Conservation (phyloP, 2,329 filamentous ascomycete species). For the Samsoniella hepiali region DNA sequence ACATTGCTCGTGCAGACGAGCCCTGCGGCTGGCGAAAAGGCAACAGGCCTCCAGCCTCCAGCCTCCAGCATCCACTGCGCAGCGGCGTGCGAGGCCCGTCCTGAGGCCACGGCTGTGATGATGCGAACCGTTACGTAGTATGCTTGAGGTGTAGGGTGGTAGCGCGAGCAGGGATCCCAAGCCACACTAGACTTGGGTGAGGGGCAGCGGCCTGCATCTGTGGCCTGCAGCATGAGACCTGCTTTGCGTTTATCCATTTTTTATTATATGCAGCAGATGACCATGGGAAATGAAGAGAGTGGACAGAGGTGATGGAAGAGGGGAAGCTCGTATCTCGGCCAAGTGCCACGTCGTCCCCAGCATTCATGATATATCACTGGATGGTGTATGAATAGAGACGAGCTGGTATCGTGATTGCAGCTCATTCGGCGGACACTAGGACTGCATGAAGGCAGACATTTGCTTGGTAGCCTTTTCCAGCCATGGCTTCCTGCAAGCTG, state of each 20-base stretch:
- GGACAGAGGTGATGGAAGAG: slow-evolving; percentile 6
- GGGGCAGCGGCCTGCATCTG: slow-evolving; percentile 16
- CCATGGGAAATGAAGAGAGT: not conserved
- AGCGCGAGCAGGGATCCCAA: slow-evolving; percentile 13
- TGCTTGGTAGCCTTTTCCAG: slow-evolving; percentile 13
- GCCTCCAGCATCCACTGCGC: not conserved
- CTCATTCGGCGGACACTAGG: not conserved
- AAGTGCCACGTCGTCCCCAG: slow-evolving; percentile 1
- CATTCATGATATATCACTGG: slow-evolving; percentile 10
- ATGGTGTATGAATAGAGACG: not conserved
- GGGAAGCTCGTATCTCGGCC: slow-evolving; percentile 7
- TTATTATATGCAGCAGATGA: slow-evolving; percentile 13
- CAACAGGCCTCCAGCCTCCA: not conserved
- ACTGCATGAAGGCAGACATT: not conserved
- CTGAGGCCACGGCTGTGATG: not conserved
- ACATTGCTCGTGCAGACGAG: not conserved
- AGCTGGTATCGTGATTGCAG: not conserved
- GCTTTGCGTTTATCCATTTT: slow-evolving; percentile 8
- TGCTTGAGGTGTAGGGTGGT: not conserved
- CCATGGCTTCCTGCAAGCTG: slow-evolving; percentile 11
- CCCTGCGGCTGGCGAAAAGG: not conserved
- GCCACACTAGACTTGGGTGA: slow-evolving; percentile 4
- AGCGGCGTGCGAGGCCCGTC: not conserved
- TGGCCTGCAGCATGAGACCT: slow-evolving; percentile 17
- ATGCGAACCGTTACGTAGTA: slow-evolving; percentile 16